Conservation (phyloP, 2,329 filamentous ascomycete species). For the Cytospora mali region DNA sequence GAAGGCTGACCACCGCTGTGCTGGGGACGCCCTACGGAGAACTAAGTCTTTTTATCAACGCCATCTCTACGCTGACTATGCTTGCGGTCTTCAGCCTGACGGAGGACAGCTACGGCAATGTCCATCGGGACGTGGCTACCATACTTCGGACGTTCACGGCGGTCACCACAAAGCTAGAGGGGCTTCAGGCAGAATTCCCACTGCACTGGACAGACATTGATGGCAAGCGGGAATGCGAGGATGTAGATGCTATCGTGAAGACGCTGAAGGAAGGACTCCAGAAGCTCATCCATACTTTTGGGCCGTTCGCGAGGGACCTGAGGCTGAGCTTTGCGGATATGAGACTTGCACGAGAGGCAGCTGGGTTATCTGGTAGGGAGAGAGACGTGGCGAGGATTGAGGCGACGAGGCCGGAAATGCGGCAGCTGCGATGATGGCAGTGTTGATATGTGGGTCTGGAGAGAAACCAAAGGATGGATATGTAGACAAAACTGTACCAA, state of each 20-base stretch:
- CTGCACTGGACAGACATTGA: conserved; percentile 80
- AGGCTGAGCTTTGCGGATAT: conserved; percentile 72
- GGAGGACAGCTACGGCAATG: conserved; percentile 84
- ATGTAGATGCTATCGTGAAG: conserved; percentile 71
- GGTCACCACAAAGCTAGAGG: conserved; percentile 70
- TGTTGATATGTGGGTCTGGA: neutral
- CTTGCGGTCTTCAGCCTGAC: conserved; percentile 73
- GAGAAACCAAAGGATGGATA: neutral
- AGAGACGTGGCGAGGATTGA: conserved; percentile 31
- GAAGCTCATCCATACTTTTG: conserved; percentile 71
- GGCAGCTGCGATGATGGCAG: conserved; percentile 34
- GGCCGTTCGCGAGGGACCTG: conserved; percentile 71
- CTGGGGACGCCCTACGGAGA: conserved; percentile 75
- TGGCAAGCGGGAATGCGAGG: conserved; percentile 56
- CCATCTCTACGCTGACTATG: conserved; percentile 68
- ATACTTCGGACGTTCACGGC: conserved; percentile 74
- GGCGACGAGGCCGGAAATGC: conserved; percentile 36
- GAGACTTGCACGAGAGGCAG: conserved; percentile 70
- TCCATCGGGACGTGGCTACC: conserved; percentile 76
- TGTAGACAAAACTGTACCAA: neutral
- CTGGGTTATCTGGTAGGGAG: conserved; percentile 31
- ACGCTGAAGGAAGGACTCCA: conserved; percentile 67
- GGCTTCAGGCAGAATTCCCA: conserved; percentile 60
- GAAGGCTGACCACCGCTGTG: conserved; percentile 66
- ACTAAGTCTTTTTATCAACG: conserved; percentile 68